Base-by-base conservation (phyloP, 1,139 yeast genomes). In the Sugiyamaella pinicola region DNA sequence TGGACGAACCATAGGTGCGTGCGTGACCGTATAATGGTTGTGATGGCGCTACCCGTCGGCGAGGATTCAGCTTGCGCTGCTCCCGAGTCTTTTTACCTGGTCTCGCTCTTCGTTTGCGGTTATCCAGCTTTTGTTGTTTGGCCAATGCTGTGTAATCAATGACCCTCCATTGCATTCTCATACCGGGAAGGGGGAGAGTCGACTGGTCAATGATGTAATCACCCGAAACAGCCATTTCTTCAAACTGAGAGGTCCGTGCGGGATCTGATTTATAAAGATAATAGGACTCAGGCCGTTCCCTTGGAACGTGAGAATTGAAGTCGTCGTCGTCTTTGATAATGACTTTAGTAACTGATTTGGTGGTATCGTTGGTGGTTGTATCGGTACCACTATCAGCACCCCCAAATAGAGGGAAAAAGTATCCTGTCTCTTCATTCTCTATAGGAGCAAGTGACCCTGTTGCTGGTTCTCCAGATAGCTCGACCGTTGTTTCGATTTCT, bases 21-120 rank as follows among this genome's bases (percentile, higher is more conserved):
- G 47, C 52, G 15, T 28, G 46, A n/a, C 59, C 62, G 40, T 57
- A 58, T 7, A 46, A 13, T 44, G 35, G 9, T 34, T 19, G 29
- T 13, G 47, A n/a, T 10, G 35, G 51, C 12, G 24, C n/a, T 28
- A 40, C 28, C 17, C 47, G 37, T 33, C 34, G 33, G 10, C 43
- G 42, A 18, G 38, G 53, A 33, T 39, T 45, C 45, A 22, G 37
- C 41, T 49, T 49, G 15, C 53, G 54, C 44, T 55, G 55, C 40
- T 53, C 54, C 4, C 74, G 61, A 2, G 70, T 61, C 53, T 61
- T 62, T 53, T 68, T 68, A 12, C 74, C 71, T 1, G 73, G 73
- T 13, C 72, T 53, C 24, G 63, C 56, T 34, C 62, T 42, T 56
- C 58, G 28, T 55, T 52, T 39, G 49, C 58, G 38, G 18, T 46